A percentile compares a stretch with the other conserved stretches of the same genome.
Conservation (phyloP, 2,329 filamentous ascomycete genomes). For the Aspergillus costaricaensis region DNA sequence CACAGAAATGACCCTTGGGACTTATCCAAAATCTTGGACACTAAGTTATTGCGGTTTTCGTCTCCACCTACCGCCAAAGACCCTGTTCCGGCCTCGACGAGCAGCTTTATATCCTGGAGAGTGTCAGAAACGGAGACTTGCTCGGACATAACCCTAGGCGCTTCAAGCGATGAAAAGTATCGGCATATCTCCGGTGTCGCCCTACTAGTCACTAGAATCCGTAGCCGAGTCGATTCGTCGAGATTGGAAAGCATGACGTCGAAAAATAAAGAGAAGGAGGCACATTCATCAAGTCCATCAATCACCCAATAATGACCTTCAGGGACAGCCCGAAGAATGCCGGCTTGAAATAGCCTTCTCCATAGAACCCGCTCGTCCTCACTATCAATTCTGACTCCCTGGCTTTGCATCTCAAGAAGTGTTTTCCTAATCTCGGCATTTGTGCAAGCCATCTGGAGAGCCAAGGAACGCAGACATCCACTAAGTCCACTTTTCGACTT, state of each 20-base stretch:
- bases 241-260: not conserved
- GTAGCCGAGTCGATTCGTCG: not conserved
- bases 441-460: constrained; percentile 37
- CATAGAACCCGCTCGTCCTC: not conserved
- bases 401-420: not conserved
- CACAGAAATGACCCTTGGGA: not conserved
- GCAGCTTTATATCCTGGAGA: not conserved
- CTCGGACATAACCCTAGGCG: no score
- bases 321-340: not conserved
- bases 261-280: not conserved
- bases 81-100: not conserved
- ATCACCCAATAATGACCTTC: not conserved
- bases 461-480: constrained; percentile 31
- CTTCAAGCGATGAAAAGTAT: not conserved
- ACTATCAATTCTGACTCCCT: not conserved
- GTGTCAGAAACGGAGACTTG: not conserved
- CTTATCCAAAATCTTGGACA: not conserved
- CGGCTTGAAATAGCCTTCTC: not conserved
- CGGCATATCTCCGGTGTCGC: not conserved
- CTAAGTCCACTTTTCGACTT: constrained; percentile 27
- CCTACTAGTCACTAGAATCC: not conserved
- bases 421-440: not conserved
- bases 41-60: not conserved
- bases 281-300: not conserved
- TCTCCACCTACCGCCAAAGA: not conserved